phyloP scores from a whole-genome alignment of 2,329 filamentous ascomycete species.

The Berkeleyomyces basicola region DNA sequence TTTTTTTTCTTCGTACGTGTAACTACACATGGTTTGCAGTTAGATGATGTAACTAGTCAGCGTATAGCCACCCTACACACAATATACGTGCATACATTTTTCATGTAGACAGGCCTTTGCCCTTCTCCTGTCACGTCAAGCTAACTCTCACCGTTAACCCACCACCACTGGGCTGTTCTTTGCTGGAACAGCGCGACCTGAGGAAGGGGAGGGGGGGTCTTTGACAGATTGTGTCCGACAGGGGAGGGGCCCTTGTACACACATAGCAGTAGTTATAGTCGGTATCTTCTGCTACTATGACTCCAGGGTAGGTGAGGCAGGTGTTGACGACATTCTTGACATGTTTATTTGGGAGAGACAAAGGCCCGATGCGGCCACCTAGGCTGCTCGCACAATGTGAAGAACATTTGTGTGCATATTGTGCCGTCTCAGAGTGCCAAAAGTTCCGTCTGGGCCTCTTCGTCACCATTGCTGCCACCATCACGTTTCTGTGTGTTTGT shows the following conservation, averaged over 20 bases:
- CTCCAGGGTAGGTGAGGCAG: neutral
- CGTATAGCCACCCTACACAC: neutral
- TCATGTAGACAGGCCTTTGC: neutral
- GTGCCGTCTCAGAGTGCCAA: too few relatives aligned
- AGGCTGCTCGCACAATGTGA: neutral
- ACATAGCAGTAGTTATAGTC: neutral
- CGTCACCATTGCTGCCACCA: neutral
- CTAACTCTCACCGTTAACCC: neutral
- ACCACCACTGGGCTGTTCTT: neutral
- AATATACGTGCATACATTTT: neutral
- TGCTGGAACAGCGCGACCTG: too few relatives aligned
- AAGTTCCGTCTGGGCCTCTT: too few relatives aligned
- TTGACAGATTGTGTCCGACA: neutral
- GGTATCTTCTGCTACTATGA: neutral
- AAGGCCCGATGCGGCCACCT: neutral
- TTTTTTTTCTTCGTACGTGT: neutral
- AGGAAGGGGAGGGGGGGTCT: neutral
- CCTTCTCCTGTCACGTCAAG: neutral
- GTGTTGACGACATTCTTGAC: neutral
- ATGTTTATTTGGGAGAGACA: neutral
- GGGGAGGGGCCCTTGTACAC: neutral
- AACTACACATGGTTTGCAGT: neutral
- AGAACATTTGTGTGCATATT: neutral
- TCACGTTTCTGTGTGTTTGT: neutral
- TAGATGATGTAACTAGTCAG: too few relatives aligned